Conservation (phyloP, 2,329 filamentous ascomycete species). For the Apiospora hydei region DNA sequence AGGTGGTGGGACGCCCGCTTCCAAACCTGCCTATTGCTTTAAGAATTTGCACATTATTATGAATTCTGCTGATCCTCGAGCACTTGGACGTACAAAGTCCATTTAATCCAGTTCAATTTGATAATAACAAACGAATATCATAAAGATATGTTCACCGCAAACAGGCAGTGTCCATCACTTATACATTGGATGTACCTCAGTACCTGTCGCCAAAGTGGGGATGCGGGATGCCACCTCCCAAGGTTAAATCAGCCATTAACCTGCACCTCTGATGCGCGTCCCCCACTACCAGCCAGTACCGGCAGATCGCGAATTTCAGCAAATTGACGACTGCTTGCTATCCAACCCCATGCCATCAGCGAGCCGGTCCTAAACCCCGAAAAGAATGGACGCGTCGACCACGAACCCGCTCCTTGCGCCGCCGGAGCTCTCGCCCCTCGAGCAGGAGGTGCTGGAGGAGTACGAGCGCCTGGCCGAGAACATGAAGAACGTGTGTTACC, state of each 20-base stretch:
- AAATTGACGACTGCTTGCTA: neutral
- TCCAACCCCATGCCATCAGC: neutral
- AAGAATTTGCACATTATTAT: neutral
- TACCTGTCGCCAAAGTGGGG: neutral
- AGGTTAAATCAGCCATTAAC: neutral
- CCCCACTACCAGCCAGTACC: neutral
- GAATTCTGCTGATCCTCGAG: too few relatives aligned
- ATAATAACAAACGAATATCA: neutral
- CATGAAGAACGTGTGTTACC: slow-evolving; percentile 77
- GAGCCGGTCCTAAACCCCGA: neutral
- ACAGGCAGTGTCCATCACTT: neutral
- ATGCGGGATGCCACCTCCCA: neutral
- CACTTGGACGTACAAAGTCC: too few relatives aligned
- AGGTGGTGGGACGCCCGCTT: neutral
- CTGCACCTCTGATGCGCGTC: neutral
- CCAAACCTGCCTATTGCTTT: neutral
- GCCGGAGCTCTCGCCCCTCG: slow-evolving; percentile 75
- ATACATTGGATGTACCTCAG: neutral
- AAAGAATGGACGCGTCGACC: slow-evolving; percentile 20
- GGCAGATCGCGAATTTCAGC: slow-evolving; percentile 6
- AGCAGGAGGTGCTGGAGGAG: slow-evolving; percentile 95
- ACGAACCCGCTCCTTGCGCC: slow-evolving; percentile 41
- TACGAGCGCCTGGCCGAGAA: slow-evolving; percentile 88
- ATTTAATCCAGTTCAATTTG: neutral
- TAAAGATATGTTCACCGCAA: neutral